Evolutionary conservation across 1,284 basidiomycete genomes (phyloP), one percentile per base, ranked within the genome.

Genomic region (Boletus hoseneyae): DNA sequence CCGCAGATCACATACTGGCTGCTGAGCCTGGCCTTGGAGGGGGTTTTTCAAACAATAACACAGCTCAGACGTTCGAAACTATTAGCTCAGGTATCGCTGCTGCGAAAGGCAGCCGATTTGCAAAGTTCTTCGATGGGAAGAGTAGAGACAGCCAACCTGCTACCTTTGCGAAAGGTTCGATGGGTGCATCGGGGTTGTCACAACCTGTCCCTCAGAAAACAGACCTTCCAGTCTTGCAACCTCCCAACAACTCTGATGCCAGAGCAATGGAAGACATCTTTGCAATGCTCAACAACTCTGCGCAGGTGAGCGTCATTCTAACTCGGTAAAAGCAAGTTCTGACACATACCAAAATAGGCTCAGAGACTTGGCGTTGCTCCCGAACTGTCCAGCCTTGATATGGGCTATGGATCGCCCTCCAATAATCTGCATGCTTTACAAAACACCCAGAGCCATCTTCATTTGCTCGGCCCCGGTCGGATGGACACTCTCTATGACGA

Each of bases 51-150:
- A 55, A 50, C 40, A 59, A 23, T 19, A 48, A 62, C 18, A 50
- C 63, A 27, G 57, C 61, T 33, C 55, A 64, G 40, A 56, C 70
- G 19, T 64, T 70, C 21, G 72, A 75, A 42, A 38, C 57, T 32
- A 48, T 48, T 4, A 47, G 54, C 34, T 67, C 69, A 33, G 73
- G 73, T 16, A 72, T 78, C 61, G 73, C 77, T 15, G 67, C 73
- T 33, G 74, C 72, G 29, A 87, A 83, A 65, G 87, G 87, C 29
- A 90, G 87, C 62, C 81, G 87, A 25, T 86, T 90, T 64, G 87
- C 87, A 29, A 90, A 89, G 63, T 88, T 89, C 64, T 90, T 89
- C 54, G 88, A 90, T 57, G 75, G 75, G n/a, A 89, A 87, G 66
- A 64, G 67, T 30, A 77, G 79, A 56, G 84, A 87, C 7, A 53